Evolutionary conservation across 257 asterid genomes (phyloP), one percentile per base, ranked within the genome.

Genomic region (Oldenlandia corymbosa): DNA sequence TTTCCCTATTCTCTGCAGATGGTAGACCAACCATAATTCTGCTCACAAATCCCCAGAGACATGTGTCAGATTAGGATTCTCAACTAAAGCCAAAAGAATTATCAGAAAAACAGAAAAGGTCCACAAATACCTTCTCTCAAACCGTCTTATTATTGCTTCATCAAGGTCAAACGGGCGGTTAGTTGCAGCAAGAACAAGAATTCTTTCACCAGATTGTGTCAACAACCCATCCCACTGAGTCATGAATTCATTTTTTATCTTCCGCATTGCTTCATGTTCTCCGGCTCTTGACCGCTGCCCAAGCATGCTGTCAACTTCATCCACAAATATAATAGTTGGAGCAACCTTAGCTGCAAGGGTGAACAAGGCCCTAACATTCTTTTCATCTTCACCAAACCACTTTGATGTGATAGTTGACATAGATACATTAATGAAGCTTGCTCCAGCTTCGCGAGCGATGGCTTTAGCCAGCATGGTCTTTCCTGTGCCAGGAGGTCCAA

Each of bases 361-460:
- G 82, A 90, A 90, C 60, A 90, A 70, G 30, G 95, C 97, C 21
- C 95, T 75, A 7, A 90, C 95, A 68, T 85, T 85, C 81, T 90
- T 90, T 73, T 90, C 97, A 65, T 87, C 96, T 80, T 90, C 97
- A 45, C 97, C 96, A 17, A 90, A 85, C 97, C 95, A 90, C 75
- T 90, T 90, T 11, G 97, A 90, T 45, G 94, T 84, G 55, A 89
- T 83, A 16, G 94, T 80, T 24, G 97, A 86, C 95, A 87, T 83
- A 5, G 97, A 84, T 31, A 78, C 94, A 69, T 89, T 89, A 32
- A 86, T 87, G 71, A 89, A 89, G 72, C 95, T 89, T 21, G 96
- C 96, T 65, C 95, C 91, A 5, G 96, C 95, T 80, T 89, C 96
- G 26, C 75, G 86, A 18, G 97, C 95, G 48, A 90, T 87, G 28